Evolutionary conservation across 768 basidiomycete genomes (phyloP).

Genomic region (Phylloporus sp.): DNA sequence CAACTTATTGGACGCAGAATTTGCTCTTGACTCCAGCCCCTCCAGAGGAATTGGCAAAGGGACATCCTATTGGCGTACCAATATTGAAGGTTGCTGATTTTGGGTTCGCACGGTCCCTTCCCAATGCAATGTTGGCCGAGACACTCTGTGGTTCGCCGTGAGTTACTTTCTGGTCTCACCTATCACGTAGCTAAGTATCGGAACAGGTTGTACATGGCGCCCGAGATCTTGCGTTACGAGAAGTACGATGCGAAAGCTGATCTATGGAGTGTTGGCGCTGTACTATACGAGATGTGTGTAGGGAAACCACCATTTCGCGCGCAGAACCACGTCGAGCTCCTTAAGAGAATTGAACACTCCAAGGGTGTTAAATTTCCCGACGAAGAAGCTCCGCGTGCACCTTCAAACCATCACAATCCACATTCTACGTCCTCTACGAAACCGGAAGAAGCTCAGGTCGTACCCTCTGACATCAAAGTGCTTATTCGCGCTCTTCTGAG

Average conservation of each 20-base stretch:
- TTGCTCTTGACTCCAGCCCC: constrained; percentile 83
- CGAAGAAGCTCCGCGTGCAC: constrained; percentile 57
- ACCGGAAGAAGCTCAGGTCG: constrained; percentile 51
- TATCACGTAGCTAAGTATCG: not conserved
- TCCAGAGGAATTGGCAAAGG: constrained; percentile 72
- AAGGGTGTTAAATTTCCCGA: constrained; percentile 94
- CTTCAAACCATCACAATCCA: constrained; percentile 32
- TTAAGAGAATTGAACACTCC: constrained; percentile 89
- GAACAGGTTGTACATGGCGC: constrained; percentile 92
- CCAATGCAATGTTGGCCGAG: constrained; percentile 92
- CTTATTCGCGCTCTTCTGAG: constrained; percentile 83
- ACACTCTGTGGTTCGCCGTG: constrained; percentile 97
- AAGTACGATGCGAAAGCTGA: constrained; percentile 98
- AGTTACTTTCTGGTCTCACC: constrained; percentile 30
- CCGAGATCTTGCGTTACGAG: constrained; percentile 94
- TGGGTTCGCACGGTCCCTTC: constrained; percentile 91
- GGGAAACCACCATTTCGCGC: constrained; percentile 95
- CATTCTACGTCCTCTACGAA: constrained; percentile 17
- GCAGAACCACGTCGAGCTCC: constrained; percentile 90
- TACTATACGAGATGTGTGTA: constrained; percentile 92
- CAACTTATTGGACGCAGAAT: constrained; percentile 52
- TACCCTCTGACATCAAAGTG: constrained; percentile 81
- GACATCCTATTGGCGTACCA: constrained; percentile 90
- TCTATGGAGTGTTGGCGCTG: constrained; percentile 97
- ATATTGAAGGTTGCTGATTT: constrained; percentile 98